A percentile compares a stretch with the other conserved stretches of the same genome.
phyloP scores from a whole-genome alignment of 2,329 filamentous ascomycete genomes.

The Arthroderma uncinatum region DNA sequence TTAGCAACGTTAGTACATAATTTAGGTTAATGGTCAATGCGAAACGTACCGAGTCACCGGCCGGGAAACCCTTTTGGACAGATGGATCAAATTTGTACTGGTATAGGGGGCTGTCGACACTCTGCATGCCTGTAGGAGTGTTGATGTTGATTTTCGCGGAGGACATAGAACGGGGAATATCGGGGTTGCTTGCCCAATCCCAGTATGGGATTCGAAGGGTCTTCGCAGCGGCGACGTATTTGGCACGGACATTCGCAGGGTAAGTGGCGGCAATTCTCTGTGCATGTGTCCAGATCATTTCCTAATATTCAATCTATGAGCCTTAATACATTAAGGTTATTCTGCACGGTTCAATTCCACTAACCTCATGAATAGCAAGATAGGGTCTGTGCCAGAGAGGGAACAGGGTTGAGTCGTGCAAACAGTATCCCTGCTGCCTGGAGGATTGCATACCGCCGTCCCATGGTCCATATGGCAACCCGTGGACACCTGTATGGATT shows the following conservation, averaged over 20 bases:
- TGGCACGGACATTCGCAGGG: slow-evolving; percentile 36
- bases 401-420: slow-evolving; percentile 64
- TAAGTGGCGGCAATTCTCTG: slow-evolving; percentile 30
- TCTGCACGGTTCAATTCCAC: slow-evolving; percentile 1
- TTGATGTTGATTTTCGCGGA: slow-evolving; percentile 33
- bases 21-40: not conserved
- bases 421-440: slow-evolving; percentile 59
- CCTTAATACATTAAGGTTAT: not conserved
- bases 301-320: slow-evolving; percentile 17
- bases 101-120: slow-evolving; percentile 38
- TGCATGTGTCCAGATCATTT: slow-evolving; percentile 31
- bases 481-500: slow-evolving; percentile 58
- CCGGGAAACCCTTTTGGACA: slow-evolving; percentile 17
- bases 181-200: slow-evolving; percentile 37
- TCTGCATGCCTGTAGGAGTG: slow-evolving; percentile 30
- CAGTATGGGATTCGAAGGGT: slow-evolving; percentile 40
- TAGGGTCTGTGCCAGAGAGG: slow-evolving; percentile 78
- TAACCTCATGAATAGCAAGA: slow-evolving; percentile 50
- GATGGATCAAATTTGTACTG: slow-evolving; percentile 28
- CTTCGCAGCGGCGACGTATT: slow-evolving; percentile 37
- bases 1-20: not conserved
- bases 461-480: slow-evolving; percentile 55
- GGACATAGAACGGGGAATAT: slow-evolving; percentile 29
- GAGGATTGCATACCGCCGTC: slow-evolving; percentile 38
- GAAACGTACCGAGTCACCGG: slow-evolving; percentile 12